These are phyloP conservation scores for Graphium sp. DNA, from an alignment of 2,329 filamentous ascomycete species.

Conservation along the genomic window DNA sequence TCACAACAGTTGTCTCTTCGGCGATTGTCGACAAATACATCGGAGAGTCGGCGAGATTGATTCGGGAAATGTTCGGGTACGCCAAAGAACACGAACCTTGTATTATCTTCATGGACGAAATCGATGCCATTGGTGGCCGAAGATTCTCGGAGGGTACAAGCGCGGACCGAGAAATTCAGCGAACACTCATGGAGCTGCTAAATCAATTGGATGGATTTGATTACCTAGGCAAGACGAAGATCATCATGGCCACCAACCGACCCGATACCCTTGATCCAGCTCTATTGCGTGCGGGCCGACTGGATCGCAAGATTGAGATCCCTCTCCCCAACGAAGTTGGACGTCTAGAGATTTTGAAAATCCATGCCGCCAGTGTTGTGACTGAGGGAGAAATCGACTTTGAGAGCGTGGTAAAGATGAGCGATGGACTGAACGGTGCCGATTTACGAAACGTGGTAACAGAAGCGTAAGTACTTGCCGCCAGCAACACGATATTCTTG, in stretches of 20 bases:
- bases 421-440: conserved; percentile 90
- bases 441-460: conserved; percentile 97
- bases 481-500: conserved; percentile 1
- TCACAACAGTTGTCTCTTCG: conserved; percentile 68
- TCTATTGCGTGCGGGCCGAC: conserved; percentile 74
- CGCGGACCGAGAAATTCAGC: conserved; percentile 93
- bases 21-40: conserved; percentile 99
- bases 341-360: conserved; percentile 92
- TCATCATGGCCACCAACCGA: conserved; percentile 99
- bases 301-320: conserved; percentile 97
- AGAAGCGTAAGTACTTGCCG: conserved; percentile 62
- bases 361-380: conserved; percentile 73
- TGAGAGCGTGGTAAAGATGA: conserved; percentile 99
- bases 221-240: conserved; percentile 98
- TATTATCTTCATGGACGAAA: conserved; percentile 99
- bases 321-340: conserved; percentile 94
- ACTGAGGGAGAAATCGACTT: conserved; percentile 95
- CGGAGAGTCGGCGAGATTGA: conserved; percentile 89
- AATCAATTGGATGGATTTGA: conserved; percentile 99
- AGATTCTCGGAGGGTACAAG: conserved; percentile 95
- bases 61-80: conserved; percentile 99
- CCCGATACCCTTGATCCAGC: conserved; percentile 93
- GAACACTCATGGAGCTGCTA: conserved; percentile 94
- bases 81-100: conserved; percentile 98
- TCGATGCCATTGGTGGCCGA: conserved; percentile 93